Conservation (phyloP, 148 eudicot genomes). For the Cornus kousa region DNA sequence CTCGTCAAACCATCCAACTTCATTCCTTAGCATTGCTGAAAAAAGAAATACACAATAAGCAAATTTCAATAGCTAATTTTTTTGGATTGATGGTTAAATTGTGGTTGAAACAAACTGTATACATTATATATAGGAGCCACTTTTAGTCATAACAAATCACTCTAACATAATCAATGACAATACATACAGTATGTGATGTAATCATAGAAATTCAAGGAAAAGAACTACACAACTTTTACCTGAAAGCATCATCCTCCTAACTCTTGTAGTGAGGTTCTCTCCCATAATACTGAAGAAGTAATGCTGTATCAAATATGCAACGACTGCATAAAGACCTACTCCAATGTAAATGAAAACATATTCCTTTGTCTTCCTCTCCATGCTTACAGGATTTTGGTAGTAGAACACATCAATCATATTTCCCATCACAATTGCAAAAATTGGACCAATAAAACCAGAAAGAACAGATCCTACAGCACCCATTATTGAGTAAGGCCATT, state of each 20-base stretch:
- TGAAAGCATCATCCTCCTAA: conserved; percentile 99
- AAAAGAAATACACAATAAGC: not conserved
- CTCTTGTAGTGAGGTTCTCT: conserved; percentile 95
- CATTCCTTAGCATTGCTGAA: conserved; percentile 92
- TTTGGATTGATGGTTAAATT: not conserved
- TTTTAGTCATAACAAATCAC: no score
- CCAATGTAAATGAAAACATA: conserved; percentile 95
- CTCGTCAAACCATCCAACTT: conserved; percentile 99
- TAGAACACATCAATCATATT: conserved; percentile 99
- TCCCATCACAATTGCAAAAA: conserved; percentile 96
- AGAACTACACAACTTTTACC: conserved; percentile 33
- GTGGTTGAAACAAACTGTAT: not conserved
- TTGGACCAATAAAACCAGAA: conserved; percentile 95
- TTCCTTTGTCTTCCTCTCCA: conserved; percentile 97
- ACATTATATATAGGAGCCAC: no score
- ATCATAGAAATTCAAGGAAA: not conserved
- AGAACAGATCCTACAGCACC: conserved; percentile 93
- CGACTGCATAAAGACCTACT: conserved; percentile 92
- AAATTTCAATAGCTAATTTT: not conserved
- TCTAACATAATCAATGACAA: not conserved
- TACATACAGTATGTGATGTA: not conserved
- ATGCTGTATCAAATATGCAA: conserved; percentile 93
- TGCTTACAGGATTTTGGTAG: conserved; percentile 62
- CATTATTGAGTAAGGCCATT: conserved; percentile 98
- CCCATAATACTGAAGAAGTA: conserved; percentile 99